Evolutionary conservation across 805 yeast genomes (phyloP).

Genomic region (Kazachstania viticola): DNA sequence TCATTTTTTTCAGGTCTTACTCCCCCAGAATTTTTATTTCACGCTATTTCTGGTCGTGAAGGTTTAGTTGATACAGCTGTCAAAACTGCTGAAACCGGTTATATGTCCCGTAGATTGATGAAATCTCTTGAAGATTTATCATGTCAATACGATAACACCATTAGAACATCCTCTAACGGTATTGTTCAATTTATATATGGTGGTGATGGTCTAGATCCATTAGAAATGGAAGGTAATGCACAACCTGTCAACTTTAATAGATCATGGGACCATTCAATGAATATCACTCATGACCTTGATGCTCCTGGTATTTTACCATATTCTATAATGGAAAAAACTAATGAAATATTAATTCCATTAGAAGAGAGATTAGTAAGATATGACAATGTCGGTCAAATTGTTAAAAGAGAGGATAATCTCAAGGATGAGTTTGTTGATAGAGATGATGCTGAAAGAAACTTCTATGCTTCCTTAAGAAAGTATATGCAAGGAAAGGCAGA

Average conservation of each 20-base stretch:
- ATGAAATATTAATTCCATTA: conserved; percentile 47
- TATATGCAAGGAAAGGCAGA: conserved; percentile 49
- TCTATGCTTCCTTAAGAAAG: conserved; percentile 62
- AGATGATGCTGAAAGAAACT: conserved; percentile 76
- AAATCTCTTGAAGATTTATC: conserved; percentile 94
- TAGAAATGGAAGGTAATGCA: conserved; percentile 99
- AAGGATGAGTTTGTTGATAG: conserved; percentile 67
- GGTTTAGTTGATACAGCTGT: conserved; percentile 99
- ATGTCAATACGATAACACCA: conserved; percentile 85
- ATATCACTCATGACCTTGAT: conserved; percentile 49
- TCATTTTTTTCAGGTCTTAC: conserved; percentile 88
- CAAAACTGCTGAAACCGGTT: conserved; percentile 97
- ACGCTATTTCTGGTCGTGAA: conserved; percentile 98
- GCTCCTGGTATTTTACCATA: conserved; percentile 58
- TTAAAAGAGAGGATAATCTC: conserved; percentile 33
- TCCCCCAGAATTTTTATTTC: conserved; percentile 96
- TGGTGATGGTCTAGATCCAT: conserved; percentile 96
- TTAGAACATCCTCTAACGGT: conserved; percentile 89
- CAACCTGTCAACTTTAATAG: conserved; percentile 86
- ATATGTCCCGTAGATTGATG: conserved; percentile 97
- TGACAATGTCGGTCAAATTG: conserved; percentile 58
- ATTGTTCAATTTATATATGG: conserved; percentile 97
- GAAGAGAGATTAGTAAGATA: conserved; percentile 49
- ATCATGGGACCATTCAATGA: conserved; percentile 87
- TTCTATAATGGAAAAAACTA: conserved; percentile 46